These are phyloP conservation scores for Colletotrichum sp. DNA, from an alignment of 2,329 filamentous ascomycete species.

Conservation along the genomic window DNA sequence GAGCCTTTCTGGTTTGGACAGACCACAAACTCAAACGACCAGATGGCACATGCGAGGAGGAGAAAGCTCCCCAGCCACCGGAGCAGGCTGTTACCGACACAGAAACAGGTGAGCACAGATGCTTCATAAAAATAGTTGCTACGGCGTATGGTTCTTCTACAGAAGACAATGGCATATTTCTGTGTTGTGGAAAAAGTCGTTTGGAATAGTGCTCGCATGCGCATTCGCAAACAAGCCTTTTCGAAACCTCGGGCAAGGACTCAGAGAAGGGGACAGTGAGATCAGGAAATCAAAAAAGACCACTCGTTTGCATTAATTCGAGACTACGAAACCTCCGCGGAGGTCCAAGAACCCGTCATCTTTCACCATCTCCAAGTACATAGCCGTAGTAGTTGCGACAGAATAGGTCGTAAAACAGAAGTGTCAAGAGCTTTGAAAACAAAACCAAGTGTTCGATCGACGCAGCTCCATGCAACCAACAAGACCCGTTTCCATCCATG, in stretches of 20 bases:
- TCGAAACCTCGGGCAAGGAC: no score
- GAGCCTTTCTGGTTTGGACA: background rate
- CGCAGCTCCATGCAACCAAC: background rate
- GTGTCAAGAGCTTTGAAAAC: background rate
- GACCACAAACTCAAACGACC: background rate
- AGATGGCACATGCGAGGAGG: slow-evolving; percentile 14
- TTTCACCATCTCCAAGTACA: background rate
- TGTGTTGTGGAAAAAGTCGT: no score
- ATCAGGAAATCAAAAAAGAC: background rate
- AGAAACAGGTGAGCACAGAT: no score
- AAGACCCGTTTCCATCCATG: background rate
- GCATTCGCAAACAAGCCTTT: no score
- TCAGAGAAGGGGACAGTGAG: background rate
- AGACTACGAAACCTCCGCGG: background rate
- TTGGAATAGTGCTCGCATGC: no score
- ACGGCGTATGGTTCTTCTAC: no score
- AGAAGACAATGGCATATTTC: no score
- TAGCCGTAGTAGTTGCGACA: background rate
- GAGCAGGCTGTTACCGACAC: background rate
- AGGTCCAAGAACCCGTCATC: background rate
- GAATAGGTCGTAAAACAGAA: background rate
- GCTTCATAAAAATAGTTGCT: no score
- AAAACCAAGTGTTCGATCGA: background rate
- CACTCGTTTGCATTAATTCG: background rate
- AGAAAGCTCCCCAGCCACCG: background rate